Evolutionary conservation across 2,329 filamentous ascomycete genomes (phyloP), one percentile per base, ranked within the genome.

Genomic region (Fonsecaea multimorphosa): DNA sequence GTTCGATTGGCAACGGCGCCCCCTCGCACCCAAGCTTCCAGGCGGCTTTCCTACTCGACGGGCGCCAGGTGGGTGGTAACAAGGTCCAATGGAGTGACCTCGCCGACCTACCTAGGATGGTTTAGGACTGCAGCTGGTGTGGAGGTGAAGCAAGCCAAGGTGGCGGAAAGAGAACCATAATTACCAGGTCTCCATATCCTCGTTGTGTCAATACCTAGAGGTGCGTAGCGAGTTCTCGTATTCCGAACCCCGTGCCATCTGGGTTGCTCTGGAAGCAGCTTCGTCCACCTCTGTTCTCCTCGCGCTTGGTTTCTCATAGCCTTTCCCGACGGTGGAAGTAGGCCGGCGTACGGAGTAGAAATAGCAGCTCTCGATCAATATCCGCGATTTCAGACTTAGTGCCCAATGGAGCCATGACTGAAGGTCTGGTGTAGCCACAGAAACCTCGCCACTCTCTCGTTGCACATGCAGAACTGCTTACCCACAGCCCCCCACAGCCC

Each of bases 191-290:
- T 36, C n/a, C 36, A 8, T 31, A 8, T 31, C 29, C 4, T 34
- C 32, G 11, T 34, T 7, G 32, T 53, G 27, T 34, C 57, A 31
- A 16, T 32, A 12, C 16, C 11, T 9, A 49, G 22, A 49, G 44
- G 44, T 40, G 19, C 11, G n/a, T n/a, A n/a, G n/a, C n/a, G n/a
- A n/a, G n/a, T n/a, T n/a, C 44, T 40, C 38, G 38, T 40, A 19
- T 19, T 16, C 36, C 29, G 5, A 40, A 58, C 56, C 56, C 56
- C n/a, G n/a, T 36, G 56, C 56, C 56, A 49, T 58, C 24, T 24
- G 22, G 38, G n/a, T n/a, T 27, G 14, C 24, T 2, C 11, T 22
- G 31, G n/a, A 16, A 6, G 24, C 24, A 40, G 12, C 38, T 44
- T 44, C 8, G 38, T 44, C 38, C 38, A 8, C n/a, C 38, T 44